phyloP scores from a whole-genome alignment of 1,284 basidiomycete species.

The Takashimella koratensis region DNA sequence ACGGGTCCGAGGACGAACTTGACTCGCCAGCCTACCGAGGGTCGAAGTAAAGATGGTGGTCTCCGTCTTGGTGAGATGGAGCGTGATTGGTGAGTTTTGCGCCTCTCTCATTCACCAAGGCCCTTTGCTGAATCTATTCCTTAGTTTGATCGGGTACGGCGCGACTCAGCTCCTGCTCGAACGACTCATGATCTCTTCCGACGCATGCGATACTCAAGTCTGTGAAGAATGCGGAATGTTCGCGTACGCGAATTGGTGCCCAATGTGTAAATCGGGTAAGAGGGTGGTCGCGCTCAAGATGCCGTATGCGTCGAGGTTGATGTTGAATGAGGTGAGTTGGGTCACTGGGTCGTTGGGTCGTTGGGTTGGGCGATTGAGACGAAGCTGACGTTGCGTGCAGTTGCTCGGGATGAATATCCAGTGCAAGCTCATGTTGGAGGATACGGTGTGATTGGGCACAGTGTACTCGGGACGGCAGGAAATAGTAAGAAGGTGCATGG shows the following conservation, averaged over 20 bases:
- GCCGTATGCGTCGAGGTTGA: constrained; percentile 93
- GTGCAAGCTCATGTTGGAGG: constrained; percentile 73
- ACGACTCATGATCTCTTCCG: constrained; percentile 95
- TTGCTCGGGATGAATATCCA: constrained; percentile 94
- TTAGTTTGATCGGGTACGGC: constrained; percentile 82
- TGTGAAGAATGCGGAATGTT: constrained; percentile 93
- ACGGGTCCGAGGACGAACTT: constrained; percentile 93
- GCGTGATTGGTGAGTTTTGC: constrained; percentile 64
- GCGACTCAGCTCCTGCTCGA: constrained; percentile 94
- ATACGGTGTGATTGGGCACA: constrained; percentile 33
- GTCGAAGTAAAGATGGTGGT: constrained; percentile 94
- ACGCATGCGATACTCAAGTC: constrained; percentile 95
- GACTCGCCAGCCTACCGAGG: constrained; percentile 97
- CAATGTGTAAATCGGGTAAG: constrained; percentile 94
- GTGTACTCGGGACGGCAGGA: no score
- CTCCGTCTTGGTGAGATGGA: constrained; percentile 99
- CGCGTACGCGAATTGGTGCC: constrained; percentile 90
- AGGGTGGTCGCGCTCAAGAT: constrained; percentile 95
- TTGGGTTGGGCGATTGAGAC: background rate
- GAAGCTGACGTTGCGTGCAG: constrained; percentile 47
- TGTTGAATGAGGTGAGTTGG: constrained; percentile 87
- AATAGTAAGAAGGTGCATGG: no score
- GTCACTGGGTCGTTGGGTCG: no score
- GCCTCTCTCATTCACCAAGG: constrained; percentile 1
- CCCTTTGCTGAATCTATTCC: constrained; percentile 7